A percentile compares a stretch with the other conserved stretches of the same genome.
Conservation (phyloP, 2,329 filamentous ascomycete genomes). For the Teratosphaeriaceae sp. region DNA sequence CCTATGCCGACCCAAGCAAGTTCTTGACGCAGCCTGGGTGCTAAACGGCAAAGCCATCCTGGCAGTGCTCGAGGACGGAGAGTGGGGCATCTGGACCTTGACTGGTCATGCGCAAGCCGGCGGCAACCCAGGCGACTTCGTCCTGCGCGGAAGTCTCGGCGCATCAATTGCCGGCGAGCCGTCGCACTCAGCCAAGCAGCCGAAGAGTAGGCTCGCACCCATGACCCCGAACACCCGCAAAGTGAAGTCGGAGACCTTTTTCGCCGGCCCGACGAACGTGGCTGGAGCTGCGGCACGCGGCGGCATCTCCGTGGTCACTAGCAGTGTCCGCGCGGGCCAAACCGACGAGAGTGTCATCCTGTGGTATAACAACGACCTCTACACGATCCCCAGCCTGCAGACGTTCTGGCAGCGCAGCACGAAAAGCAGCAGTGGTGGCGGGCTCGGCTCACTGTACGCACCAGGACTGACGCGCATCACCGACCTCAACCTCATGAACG, state of each 20-base stretch:
- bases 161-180: constrained; percentile 15
- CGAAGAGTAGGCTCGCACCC: constrained; percentile 33
- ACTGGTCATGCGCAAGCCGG: constrained; percentile 8
- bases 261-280: constrained; percentile 33
- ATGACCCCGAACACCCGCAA: constrained; percentile 47
- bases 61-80: constrained; percentile 43
- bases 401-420: constrained; percentile 40
- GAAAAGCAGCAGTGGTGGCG: constrained; percentile 21
- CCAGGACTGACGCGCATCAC: constrained; percentile 36
- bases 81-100: constrained; percentile 49
- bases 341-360: constrained; percentile 41
- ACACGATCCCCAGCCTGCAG: constrained; percentile 39
- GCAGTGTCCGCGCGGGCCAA: constrained; percentile 25
- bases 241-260: constrained; percentile 39
- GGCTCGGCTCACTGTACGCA: constrained; percentile 33
- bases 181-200: constrained; percentile 22
- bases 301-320: constrained; percentile 35
- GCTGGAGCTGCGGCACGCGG: constrained; percentile 28
- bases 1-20: constrained; percentile 37
- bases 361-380: constrained; percentile 40
- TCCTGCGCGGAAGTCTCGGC: constrained; percentile 25
- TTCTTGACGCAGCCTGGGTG: constrained; percentile 45
- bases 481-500: constrained; percentile 35
- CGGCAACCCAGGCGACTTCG: constrained; percentile 22
- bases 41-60: constrained; percentile 40